phyloP scores from a whole-genome alignment of 2,329 filamentous ascomycete species.

The Cercospora zeae-maydis region DNA sequence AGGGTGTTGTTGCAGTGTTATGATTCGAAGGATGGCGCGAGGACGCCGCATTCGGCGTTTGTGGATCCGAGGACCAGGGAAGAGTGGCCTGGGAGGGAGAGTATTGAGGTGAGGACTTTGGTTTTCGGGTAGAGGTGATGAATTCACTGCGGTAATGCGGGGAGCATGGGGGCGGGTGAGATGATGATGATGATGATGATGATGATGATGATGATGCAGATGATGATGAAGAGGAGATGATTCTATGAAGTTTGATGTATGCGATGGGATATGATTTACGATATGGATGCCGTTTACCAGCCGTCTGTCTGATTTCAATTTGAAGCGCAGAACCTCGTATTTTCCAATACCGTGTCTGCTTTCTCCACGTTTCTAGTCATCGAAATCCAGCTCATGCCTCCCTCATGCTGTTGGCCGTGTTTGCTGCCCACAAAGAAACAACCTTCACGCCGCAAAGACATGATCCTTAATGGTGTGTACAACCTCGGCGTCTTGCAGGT shows the following conservation, averaged over 20 bases:
- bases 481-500: background rate
- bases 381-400: no score
- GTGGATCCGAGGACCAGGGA: conserved; percentile 68
- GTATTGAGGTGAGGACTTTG: conserved; percentile 82
- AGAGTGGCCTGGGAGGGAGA: conserved; percentile 65
- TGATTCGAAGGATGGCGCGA: conserved; percentile 40
- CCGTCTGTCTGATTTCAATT: no score
- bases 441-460: background rate
- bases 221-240: no score
- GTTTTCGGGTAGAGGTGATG: conserved; percentile 56
- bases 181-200: no score
- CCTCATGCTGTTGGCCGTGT: background rate
- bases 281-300: no score
- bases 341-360: no score
- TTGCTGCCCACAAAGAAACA: background rate
- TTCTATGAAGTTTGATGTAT: no score
- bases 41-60: conserved; percentile 72
- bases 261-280: no score
- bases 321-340: no score
- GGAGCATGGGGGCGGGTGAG: no score
- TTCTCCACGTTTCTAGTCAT: no score
- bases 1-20: conserved; percentile 52
- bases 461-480: background rate
- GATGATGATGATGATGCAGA: no score
- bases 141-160: background rate